Conservation (phyloP, 192 early-diverging fungal genomes). For the Geranomyces variabilis region DNA sequence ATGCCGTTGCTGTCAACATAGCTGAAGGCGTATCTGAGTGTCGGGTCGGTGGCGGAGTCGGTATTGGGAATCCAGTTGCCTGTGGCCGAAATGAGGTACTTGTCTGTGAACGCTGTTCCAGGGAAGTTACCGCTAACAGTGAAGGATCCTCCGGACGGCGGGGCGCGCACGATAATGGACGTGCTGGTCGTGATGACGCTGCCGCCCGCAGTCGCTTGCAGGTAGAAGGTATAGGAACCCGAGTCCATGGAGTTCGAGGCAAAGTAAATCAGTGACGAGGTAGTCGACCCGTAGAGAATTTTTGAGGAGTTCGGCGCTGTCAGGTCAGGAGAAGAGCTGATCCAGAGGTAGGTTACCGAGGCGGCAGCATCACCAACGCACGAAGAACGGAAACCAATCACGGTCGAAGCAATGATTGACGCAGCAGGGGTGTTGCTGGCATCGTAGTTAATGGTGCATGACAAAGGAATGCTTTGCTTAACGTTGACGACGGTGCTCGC, state of each 20-base stretch:
- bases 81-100: neutral
- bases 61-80: neutral
- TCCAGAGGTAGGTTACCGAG: neutral
- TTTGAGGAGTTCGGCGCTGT: neutral
- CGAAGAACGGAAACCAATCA: neutral
- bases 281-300: neutral
- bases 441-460: constrained; percentile 8
- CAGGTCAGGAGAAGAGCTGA: neutral
- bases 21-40: neutral
- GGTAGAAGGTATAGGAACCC: neutral
- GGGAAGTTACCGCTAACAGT: neutral
- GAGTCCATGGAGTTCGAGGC: neutral
- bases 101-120: constrained; percentile 6
- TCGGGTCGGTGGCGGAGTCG: neutral
- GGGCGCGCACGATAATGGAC: neutral
- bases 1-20: neutral
- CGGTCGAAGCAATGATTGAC: neutral
- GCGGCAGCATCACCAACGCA: constrained; percentile 7
- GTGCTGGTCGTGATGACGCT: neutral
- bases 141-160: neutral
- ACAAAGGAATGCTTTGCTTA: neutral
- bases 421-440: neutral
- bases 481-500: neutral
- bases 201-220: neutral
- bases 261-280: neutral